A percentile compares a stretch with the other conserved stretches of the same genome.
These are phyloP conservation scores for Fusarium sp. DNA, from an alignment of 2,329 filamentous ascomycete genomes.

Conservation along the genomic window DNA sequence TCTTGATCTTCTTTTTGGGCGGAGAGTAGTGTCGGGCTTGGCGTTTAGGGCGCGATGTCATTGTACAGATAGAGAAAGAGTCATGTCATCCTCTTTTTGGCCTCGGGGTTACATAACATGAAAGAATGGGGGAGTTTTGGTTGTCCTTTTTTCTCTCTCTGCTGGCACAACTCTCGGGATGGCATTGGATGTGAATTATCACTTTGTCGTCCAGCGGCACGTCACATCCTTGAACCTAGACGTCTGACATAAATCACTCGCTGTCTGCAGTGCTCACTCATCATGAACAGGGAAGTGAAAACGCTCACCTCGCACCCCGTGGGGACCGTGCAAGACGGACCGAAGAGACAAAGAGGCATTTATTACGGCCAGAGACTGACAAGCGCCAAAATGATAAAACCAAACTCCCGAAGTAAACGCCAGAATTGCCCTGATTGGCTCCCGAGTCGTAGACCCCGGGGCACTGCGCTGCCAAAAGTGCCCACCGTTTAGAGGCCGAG, in stretches of 20 bases:
- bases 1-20: constrained; percentile 20
- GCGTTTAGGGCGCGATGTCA: constrained; percentile 39
- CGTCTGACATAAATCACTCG: not conserved
- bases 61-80: constrained; percentile 34
- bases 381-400: not conserved
- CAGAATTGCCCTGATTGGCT: constrained; percentile 46
- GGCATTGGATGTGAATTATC: not conserved
- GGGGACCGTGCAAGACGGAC: constrained; percentile 37
- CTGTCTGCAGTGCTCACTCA: not conserved
- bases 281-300: constrained; percentile 12
- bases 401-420: constrained; percentile 48
- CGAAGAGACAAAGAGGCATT: constrained; percentile 38
- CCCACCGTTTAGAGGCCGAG: constrained; percentile 22
- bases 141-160: constrained; percentile 8
- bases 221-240: not conserved
- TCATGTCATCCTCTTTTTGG: constrained; percentile 12
- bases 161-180: not conserved
- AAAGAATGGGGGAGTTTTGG: constrained; percentile 23
- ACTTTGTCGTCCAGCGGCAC: too few relatives aligned
- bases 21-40: constrained; percentile 18
- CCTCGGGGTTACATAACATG: not conserved
- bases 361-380: constrained; percentile 15
- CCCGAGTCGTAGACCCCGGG: constrained; percentile 13
- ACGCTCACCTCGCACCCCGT: constrained; percentile 11
- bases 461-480: not conserved